Evolutionary conservation across 2,329 filamentous ascomycete genomes (phyloP), one percentile per base, ranked within the genome.

Genomic region (Didymella glomerata): DNA sequence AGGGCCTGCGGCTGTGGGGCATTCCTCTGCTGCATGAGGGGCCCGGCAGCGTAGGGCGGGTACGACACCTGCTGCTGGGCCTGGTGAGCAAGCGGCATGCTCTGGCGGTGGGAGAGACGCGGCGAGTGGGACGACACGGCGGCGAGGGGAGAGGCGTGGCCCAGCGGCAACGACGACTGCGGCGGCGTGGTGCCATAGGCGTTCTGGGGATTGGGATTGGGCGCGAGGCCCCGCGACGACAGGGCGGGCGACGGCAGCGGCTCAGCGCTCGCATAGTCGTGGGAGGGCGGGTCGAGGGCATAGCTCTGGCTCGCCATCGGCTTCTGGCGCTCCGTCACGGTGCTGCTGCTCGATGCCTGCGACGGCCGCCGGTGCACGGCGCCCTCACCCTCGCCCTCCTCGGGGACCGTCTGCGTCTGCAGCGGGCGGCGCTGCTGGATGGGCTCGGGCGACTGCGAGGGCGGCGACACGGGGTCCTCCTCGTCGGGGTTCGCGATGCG

Each of bases 401-500:
- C 36, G 9, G 3, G 38, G n/a, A 32, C 57, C 34, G 13, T 59
- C 36, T 28, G 59, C 41, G 24, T 59, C 40, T 32, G 59, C 46
- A 22, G 55, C 54, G 51, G 20, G 61, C 46, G 61, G 57, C 32
- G 61, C 44, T 54, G 34, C 47, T 62, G 64, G 45, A 66, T 14
- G 6, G 40, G 50, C 27, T 57, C 60, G n/a, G 69, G 66, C 59
- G 69, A 69, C 62, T 68, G 68, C 54, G 68, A 69, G 52, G 70
- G 68, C 42, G 72, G 69, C 52, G 73, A 66, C 10, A 65, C 59
- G 48, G 59, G 62, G 61, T 82, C 81, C 61, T 86, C 84, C 80
- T 95, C 88, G 81, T 97, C 93, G 54, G 94, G 94, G 78, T 98
- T 99, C 71, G 95, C 94, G 78, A 99, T 98, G 77, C 94, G 92